phyloP scores from a whole-genome alignment of 306 rosid species.

The Cucumis sativus region DNA sequence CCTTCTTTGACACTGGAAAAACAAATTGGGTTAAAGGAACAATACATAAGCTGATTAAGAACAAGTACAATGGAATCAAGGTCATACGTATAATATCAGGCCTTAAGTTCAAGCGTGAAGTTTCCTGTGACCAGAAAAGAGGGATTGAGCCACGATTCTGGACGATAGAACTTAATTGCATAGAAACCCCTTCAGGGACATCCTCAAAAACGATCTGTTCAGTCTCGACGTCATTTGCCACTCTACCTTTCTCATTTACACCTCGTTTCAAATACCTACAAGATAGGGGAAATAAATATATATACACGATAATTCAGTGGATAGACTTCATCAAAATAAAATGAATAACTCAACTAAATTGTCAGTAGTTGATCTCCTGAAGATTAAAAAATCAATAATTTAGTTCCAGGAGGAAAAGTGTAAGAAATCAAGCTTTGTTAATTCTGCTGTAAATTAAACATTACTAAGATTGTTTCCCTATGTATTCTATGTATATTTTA shows the following conservation, averaged over 20 bases:
- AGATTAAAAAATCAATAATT: background rate
- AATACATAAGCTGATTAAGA: background rate
- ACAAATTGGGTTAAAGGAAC: constrained; percentile 10
- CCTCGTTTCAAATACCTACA: constrained; percentile 94
- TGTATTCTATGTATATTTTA: no score
- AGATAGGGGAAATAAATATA: constrained; percentile 11
- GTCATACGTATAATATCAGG: constrained; percentile 86
- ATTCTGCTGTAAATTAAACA: no score
- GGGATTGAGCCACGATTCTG: constrained; percentile 97
- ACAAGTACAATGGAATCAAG: constrained; percentile 1
- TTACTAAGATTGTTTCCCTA: no score
- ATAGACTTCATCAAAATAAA: background rate
- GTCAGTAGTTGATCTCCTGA: background rate
- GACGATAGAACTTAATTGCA: constrained; percentile 81
- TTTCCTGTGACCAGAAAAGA: constrained; percentile 96
- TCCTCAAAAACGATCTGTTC: constrained; percentile 81
- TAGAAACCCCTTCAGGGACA: constrained; percentile 46
- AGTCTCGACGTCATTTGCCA: constrained; percentile 98
- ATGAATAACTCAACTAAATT: background rate
- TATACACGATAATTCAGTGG: background rate
- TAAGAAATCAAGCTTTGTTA: background rate
- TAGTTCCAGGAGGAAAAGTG: background rate
- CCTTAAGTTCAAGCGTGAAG: constrained; percentile 81
- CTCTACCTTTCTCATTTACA: constrained; percentile 89
- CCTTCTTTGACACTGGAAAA: constrained; percentile 67